A percentile compares a stretch with the other conserved stretches of the same genome.
These are phyloP conservation scores for Malassezia globosa DNA, from an alignment of 1,284 basidiomycete species.

Conservation along the genomic window DNA sequence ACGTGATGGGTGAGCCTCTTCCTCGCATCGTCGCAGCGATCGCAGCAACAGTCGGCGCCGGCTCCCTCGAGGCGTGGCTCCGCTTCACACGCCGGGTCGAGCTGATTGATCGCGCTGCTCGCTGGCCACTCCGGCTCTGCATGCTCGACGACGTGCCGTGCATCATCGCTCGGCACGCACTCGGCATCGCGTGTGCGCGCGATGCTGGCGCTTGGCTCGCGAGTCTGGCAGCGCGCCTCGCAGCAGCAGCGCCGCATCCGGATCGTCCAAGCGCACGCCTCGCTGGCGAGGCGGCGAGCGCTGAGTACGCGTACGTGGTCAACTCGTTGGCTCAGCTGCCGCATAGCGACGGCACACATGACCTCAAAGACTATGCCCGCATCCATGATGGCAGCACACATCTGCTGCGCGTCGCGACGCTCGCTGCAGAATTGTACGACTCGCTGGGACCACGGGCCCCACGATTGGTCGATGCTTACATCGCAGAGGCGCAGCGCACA, in stretches of 20 bases:
- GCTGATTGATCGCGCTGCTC: conserved; percentile 31
- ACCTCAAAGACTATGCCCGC: neutral
- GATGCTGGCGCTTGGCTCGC: conserved; percentile 11
- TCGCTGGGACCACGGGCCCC: neutral
- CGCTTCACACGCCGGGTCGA: conserved; percentile 34
- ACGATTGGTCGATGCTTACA: neutral
- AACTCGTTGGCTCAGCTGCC: neutral
- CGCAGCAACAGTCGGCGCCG: conserved; percentile 20
- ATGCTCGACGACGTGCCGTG: conserved; percentile 13
- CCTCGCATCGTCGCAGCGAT: conserved; percentile 25
- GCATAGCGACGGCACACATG: no score
- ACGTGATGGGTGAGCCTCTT: conserved; percentile 17
- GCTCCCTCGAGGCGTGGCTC: conserved; percentile 31
- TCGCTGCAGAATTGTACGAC: neutral
- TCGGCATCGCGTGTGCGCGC: conserved; percentile 12
- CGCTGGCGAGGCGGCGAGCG: conserved; percentile 10
- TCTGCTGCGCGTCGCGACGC: conserved; percentile 4
- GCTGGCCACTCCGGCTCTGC: conserved; percentile 29
- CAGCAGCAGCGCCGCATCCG: conserved; percentile 7
- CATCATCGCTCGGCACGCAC: conserved; percentile 23
- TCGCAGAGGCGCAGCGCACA: neutral
- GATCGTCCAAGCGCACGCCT: conserved; percentile 11
- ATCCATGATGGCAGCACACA: conserved; percentile 2
- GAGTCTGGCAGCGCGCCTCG: conserved; percentile 6
- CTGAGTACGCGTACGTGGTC: conserved; percentile 7